Base-by-base conservation (phyloP, 805 yeast species). In the Yarrowia osloensis region DNA sequence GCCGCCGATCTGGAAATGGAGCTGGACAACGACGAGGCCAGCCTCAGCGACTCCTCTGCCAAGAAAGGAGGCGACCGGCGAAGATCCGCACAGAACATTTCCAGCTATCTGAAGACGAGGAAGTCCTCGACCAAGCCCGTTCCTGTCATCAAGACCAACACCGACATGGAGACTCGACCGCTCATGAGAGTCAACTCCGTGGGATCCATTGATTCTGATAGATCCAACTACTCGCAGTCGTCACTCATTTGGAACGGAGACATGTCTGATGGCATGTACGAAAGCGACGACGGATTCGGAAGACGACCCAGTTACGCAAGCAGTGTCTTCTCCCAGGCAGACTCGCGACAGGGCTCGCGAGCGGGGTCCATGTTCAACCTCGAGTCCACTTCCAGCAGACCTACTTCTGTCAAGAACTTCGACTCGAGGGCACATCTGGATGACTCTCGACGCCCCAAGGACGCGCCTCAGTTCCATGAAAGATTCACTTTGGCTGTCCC, bases 281-380 rank as follows among this genome's bases (percentile, higher is more conserved):
- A 57, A 17, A 57, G 62, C 13, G 61, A 62, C 22, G 67, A 61
- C 17, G 66, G 66, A 9, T 44, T 22, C 17, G 55, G 50, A n/a
- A 49, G 67, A 24, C 19, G 62, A n/a, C 62, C 62, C 21, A 66
- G 65, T 22, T 44, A 46, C 19, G 68, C 65, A 3, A 62, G 66
- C 31, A 49, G 61, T 22, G 61, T 47, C 15, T 49, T 62, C 6
- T 62, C 66, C n/a, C 62, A 62, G 55, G 61, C 61, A 11, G 66
- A 62, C 17, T 62, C 65, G 29, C 24, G 33, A 17, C 11, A 2
- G 6, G 61, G 61, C 4, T 54, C 63, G 3, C 28, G 61, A 54
- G 49, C 37, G 4, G 63, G 63, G 3, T 57, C 63, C 19, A 15
- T 54, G 33, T 54, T 22, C 61, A 54, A 54, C 46, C 24, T 17